Evolutionary conservation across 345 rosid genomes (phyloP).

Genomic region (Boechera retrofracta): DNA sequence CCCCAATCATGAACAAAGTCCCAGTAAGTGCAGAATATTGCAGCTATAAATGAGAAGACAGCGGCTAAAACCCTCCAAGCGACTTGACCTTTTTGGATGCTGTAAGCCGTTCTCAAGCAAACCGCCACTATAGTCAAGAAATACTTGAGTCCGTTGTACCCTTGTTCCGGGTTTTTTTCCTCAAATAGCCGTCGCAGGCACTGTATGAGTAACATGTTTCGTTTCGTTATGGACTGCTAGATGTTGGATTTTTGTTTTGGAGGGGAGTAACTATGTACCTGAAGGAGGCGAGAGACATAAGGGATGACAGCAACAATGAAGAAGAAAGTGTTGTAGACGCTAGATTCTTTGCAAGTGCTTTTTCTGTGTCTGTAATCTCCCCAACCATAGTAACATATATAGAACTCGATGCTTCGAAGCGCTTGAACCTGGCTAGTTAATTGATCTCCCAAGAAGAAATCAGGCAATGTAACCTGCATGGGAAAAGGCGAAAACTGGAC

Average conservation of each 20-base stretch:
- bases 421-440: constrained; percentile 84
- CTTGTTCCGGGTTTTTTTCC: constrained; percentile 64
- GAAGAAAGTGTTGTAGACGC: constrained; percentile 49
- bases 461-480: constrained; percentile 67
- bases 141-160: constrained; percentile 64
- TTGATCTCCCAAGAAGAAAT: constrained; percentile 79
- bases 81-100: constrained; percentile 29
- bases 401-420: constrained; percentile 70
- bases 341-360: constrained; percentile 44
- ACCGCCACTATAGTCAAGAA: constrained; percentile 67
- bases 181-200: constrained; percentile 65
- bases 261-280: constrained; percentile 42
- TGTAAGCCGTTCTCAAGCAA: constrained; percentile 60
- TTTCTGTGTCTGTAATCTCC: constrained; percentile 54
- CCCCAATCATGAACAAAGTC: constrained; percentile 77
- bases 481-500: not conserved
- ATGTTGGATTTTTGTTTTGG: not conserved
- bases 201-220: constrained; percentile 41
- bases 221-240: constrained; percentile 11
- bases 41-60: constrained; percentile 54
- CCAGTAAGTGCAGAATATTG: constrained; percentile 62
- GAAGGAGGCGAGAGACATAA: constrained; percentile 61
- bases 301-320: constrained; percentile 68
- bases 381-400: constrained; percentile 72
- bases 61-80: constrained; percentile 53